Evolutionary conservation across 1,284 basidiomycete species (phyloP).

Genomic region (Pseudozyma sp.): DNA sequence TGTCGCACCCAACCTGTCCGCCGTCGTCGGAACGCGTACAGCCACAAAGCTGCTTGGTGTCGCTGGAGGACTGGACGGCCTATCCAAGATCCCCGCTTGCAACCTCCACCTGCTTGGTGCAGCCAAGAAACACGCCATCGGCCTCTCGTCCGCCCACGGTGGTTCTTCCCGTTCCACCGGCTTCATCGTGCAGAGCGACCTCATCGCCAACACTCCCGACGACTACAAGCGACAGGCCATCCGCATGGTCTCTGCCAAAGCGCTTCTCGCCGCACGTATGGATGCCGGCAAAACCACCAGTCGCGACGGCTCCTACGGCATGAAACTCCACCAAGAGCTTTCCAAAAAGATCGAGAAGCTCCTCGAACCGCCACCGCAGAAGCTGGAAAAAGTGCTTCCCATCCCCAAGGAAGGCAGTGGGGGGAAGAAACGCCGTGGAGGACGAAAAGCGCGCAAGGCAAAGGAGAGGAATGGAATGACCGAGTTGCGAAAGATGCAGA

Average conservation of each 20-base stretch:
- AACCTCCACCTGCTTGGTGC: constrained; percentile 96
- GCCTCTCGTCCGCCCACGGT: constrained; percentile 79
- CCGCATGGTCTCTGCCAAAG: constrained; percentile 91
- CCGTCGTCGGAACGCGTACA: constrained; percentile 96
- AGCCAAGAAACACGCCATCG: constrained; percentile 86
- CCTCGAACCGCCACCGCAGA: constrained; percentile 91
- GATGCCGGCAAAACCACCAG: constrained; percentile 83
- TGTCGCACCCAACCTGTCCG: constrained; percentile 95
- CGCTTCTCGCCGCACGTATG: constrained; percentile 88
- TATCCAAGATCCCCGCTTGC: constrained; percentile 94
- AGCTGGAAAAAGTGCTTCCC: constrained; percentile 93
- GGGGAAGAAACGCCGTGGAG: constrained; percentile 84
- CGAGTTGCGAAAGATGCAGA: constrained; percentile 94
- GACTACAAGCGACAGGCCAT: constrained; percentile 93
- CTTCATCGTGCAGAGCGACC: constrained; percentile 91
- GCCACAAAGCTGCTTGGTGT: constrained; percentile 98
- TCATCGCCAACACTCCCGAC: constrained; percentile 86
- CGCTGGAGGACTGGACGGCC: constrained; percentile 88
- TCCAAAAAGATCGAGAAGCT: constrained; percentile 91
- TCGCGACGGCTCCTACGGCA: constrained; percentile 83
- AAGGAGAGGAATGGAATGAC: constrained; percentile 98
- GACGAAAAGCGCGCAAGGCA: constrained; percentile 91
- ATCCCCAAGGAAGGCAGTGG: constrained; percentile 92
- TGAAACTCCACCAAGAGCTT: constrained; percentile 82
- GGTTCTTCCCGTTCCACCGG: constrained; percentile 81